Base-by-base conservation (phyloP, 202 grass and related monocot genomes). In the Musa balbisiana region DNA sequence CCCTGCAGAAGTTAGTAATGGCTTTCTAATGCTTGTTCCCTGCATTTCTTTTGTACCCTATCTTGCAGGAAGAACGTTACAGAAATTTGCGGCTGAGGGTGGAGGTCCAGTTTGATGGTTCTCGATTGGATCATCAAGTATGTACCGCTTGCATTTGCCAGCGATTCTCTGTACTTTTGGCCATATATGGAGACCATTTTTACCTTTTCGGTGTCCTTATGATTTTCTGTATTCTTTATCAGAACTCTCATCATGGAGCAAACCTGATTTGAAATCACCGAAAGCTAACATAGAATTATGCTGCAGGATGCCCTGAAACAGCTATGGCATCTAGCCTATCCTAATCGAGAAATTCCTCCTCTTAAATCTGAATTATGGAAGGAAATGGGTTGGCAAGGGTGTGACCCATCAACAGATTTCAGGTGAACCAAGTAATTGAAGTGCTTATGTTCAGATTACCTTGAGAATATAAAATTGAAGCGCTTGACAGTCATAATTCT, bases 351-450 rank as follows among this genome's bases (percentile, higher is more conserved):
- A 68, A 88, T 91, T 78, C 94, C 94, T 65, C 86, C 94, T 64
- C 83, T 93, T 49, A 89, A 93, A 89, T 98, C 94, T n/a, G 86
- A 98, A 83, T 80, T 86, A 66, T 98, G 94, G 94, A 98, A 93
- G 83, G 86, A 93, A 64, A 98, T 98, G 94, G 94, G 94, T 72
- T 98, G 94, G 94, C 94, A 98, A 87, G 91, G 94, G 69, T 89
- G 58, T 53, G 94, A 98, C 66, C 94, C 94, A 64, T 89, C 90
- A 75, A 93, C 90, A 55, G 94, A 98, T 89, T 98, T 98, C 81
- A 93, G 94, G 94, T 98, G 23, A 26, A 43, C 22, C n/a, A 17
- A 10, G 16, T 17, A n/a, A n/a, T n/a, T 3, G 11, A 27, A 73
- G 17, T 26, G 10, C 9, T 27, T 16, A 1, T 25, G 0, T 11